Base-by-base conservation (phyloP, 225 moss, liverwort and hornwort species). In the Straminergon stramineum region DNA sequence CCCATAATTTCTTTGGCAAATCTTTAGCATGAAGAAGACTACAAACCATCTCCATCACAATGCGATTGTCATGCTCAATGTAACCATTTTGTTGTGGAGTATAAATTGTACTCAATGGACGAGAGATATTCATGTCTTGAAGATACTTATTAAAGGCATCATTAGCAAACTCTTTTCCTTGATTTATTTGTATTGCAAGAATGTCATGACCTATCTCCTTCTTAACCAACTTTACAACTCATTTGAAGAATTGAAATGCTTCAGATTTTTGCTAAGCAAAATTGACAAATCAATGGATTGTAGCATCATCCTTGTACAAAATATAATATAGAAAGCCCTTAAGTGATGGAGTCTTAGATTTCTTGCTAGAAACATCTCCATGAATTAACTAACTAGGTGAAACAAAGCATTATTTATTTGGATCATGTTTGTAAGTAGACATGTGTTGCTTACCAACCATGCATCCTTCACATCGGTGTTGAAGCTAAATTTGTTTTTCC, bases 401-500 rank as follows among this genome's bases (percentile, higher is more conserved):
- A 24, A 14, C 2, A 41, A 15, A 41, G 8, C 3, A 14, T 39
- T 70, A 24, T 15, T 70, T 39, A 14, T 7, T 0, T 13, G 13
- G 4, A 70, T 39, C 14, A 24, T 70, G 24, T 8, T 4, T 24
- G 8, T 70, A 70, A 15, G 24, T 2, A 26, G 41, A 70, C 13
- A 39, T 70, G 5, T 39, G 5, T 41, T 70, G 0, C 13, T 70
- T 14, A 7, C 24, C 24, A 0, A 70, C 2, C 41, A 70, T 70
- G 8, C 70, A 41, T 1, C 39, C 24, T 8, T 70, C 22, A n/a
- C 12, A 68, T 1, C 4, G n/a, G 3, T 68, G 68, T 13, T 68
- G 6, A n/a, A 68, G 5, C 4, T 68, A 6, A n/a, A 22, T 4
- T 1, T 6, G 68, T 3, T 68, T n/a, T 0, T 35, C n/a, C 12